Evolutionary conservation across 768 basidiomycete species (phyloP), one percentile per base, ranked within the genome.

Genomic region (Panellus pusillus): DNA sequence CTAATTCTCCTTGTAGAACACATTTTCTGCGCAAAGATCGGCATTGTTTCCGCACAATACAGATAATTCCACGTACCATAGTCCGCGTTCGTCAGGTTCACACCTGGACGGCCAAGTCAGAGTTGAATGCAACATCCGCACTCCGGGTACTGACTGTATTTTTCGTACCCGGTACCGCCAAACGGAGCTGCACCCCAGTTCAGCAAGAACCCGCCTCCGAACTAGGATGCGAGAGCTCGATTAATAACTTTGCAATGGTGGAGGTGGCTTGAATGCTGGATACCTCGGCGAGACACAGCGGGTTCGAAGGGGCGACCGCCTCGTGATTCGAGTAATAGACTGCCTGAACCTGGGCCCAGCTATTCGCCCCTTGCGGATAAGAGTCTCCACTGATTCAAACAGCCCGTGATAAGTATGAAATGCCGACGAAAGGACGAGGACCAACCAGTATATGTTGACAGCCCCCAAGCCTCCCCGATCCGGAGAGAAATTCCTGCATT

Each of bases 1-100:
- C 78, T 79, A 80, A 45, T 71, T 74, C 50, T 80, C 79, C 61
- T 79, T 79, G 63, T 79, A 79, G 54, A 80, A 80, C 1, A 80
- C 68, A 50, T 76, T 74, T 61, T 80, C 78, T 79, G 40, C 14
- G 36, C 20, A 29, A n/a, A 29, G 38, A 20, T 48, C n/a, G 58
- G 47, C 44, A 55, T 44, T 29, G 40, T 41, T 20, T 35, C 27
- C n/a, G 37, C 27, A 19, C 1, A 9, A 50, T 12, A n/a, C 28
- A 41, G 29, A 14, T 47, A 4, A 19, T 36, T 3, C 12, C 29
- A 39, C 65, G 15, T 58, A 77, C 78, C 78, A 54, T 63, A 80
- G 19, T 67, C 69, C 9, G 75, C 74, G 54, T 76, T 70, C 5
- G 76, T 77, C 20, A 78, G 44, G 32, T 47, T 59, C 12, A 46